Evolutionary conservation across 768 basidiomycete species (phyloP).

Genomic region (Lactifluus hygrophoroides): DNA sequence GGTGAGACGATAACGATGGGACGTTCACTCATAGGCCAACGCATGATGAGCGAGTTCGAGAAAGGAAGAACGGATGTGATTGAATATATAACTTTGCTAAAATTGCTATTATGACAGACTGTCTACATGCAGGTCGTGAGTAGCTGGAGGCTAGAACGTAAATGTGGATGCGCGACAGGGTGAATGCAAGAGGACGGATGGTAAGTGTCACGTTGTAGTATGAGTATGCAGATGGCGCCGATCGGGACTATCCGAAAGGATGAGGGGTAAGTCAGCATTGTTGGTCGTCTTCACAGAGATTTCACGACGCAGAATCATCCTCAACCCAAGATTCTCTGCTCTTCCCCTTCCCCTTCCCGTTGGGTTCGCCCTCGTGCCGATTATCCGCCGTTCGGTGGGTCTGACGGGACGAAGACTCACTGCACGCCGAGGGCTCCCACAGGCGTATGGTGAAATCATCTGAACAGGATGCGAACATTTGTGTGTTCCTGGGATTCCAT

Average conservation of each 20-base stretch:
- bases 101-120: slow-evolving; percentile 16
- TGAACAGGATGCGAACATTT: slow-evolving; percentile 94
- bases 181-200: slow-evolving; percentile 15
- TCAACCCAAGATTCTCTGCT: slow-evolving; percentile 40
- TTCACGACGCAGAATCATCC: slow-evolving; percentile 18
- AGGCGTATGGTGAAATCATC: slow-evolving; percentile 88
- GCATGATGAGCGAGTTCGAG: neutral
- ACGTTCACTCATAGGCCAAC: neutral
- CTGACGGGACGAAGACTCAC: slow-evolving; percentile 11
- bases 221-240: slow-evolving; percentile 2
- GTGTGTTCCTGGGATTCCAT: slow-evolving; percentile 85
- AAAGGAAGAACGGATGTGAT: slow-evolving; percentile 1
- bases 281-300: slow-evolving; percentile 15
- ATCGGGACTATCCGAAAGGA: slow-evolving; percentile 10
- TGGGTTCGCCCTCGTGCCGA: slow-evolving; percentile 21
- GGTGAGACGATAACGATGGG: neutral
- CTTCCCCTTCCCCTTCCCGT: slow-evolving; percentile 61
- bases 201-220: slow-evolving; percentile 7
- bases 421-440: slow-evolving; percentile 55
- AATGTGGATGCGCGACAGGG: slow-evolving; percentile 18
- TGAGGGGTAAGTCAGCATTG: neutral
- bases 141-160: slow-evolving; percentile 17
- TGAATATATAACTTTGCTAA: slow-evolving; percentile 18
- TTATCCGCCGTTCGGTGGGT: slow-evolving; percentile 1
- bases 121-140: slow-evolving; percentile 21